Evolutionary conservation across 768 basidiomycete species (phyloP).

Genomic region (Coprinopsis marcescibilis): DNA sequence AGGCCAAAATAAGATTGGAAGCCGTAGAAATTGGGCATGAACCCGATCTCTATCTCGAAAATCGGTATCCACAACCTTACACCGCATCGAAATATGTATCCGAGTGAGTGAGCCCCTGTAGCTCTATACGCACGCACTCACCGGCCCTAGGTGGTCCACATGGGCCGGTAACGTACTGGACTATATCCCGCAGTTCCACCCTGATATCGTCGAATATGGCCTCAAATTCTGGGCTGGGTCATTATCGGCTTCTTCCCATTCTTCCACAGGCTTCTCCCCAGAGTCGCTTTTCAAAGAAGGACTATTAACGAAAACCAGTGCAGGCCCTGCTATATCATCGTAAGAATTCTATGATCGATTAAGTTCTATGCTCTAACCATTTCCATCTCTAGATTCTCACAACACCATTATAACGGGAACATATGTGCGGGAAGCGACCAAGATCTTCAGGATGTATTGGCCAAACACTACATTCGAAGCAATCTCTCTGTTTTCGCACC

Average conservation of each 20-base stretch:
- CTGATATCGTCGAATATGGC: conserved; percentile 19
- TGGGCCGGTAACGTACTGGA: conserved; percentile 43
- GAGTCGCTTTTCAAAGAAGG: not conserved
- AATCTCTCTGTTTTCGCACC: conserved; percentile 46
- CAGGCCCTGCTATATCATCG: conserved; percentile 31
- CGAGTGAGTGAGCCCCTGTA: conserved; percentile 32
- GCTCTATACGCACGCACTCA: not conserved
- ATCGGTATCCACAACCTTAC: conserved; percentile 34
- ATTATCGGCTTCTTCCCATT: conserved; percentile 42
- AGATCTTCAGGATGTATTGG: conserved; percentile 57
- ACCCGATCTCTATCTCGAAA: conserved; percentile 46
- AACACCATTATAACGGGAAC: conserved; percentile 49
- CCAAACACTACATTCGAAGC: conserved; percentile 46
- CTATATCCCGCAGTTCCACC: conserved; percentile 28
- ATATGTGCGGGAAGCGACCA: conserved; percentile 51
- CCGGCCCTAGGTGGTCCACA: conserved; percentile 39
- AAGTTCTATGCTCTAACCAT: not conserved
- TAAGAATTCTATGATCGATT: conserved; percentile 22
- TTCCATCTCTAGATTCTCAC: conserved; percentile 39
- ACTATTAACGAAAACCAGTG: not conserved
- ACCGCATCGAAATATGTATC: conserved; percentile 38
- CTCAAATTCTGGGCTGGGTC: conserved; percentile 42
- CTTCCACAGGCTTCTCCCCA: not conserved
- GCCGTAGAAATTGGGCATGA: conserved; percentile 58
- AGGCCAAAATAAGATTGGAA: conserved; percentile 41